Evolutionary conservation across 495 filamentous ascomycete genomes (phyloP).

Genomic region (Aspergillus cristatus): DNA sequence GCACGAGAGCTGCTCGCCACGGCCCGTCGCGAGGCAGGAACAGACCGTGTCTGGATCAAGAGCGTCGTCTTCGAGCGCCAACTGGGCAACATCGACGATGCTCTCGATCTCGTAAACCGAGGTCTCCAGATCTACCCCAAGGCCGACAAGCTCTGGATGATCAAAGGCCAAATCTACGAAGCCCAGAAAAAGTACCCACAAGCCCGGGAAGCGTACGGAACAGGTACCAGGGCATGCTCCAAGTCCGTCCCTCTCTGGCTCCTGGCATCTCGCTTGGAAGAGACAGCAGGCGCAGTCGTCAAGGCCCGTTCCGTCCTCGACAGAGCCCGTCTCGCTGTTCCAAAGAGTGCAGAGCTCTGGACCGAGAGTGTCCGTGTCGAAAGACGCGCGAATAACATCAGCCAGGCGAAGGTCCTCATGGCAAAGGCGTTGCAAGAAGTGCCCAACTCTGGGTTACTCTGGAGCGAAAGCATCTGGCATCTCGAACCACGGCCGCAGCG

Average conservation of each 20-base stretch:
- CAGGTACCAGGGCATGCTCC: constrained; percentile 78
- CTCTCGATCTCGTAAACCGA: constrained; percentile 78
- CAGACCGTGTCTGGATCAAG: constrained; percentile 95
- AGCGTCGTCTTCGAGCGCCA: constrained; percentile 86
- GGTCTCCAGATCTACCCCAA: constrained; percentile 82
- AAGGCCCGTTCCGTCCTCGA: constrained; percentile 91
- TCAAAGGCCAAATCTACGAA: constrained; percentile 97
- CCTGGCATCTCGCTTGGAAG: constrained; percentile 78
- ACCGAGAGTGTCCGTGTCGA: constrained; percentile 88
- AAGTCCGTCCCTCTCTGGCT: constrained; percentile 83
- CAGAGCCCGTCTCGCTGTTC: constrained; percentile 73
- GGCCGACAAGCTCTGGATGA: constrained; percentile 89
- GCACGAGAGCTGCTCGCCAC: constrained; percentile 71
- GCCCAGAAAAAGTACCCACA: constrained; percentile 63
- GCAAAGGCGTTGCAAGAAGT: constrained; percentile 85
- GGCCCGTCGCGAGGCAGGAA: constrained; percentile 78
- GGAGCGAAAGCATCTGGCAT: constrained; percentile 90
- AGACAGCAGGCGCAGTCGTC: constrained; percentile 71
- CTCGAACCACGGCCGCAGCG: constrained; percentile 86
- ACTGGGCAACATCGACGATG: constrained; percentile 64
- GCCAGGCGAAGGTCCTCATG: constrained; percentile 84
- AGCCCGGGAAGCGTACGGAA: constrained; percentile 83
- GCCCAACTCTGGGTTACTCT: constrained; percentile 80
- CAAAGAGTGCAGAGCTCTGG: constrained; percentile 80
- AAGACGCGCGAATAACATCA: constrained; percentile 72